Conservation (phyloP, 495 filamentous ascomycete genomes). For the Neurospora tetrasperma region DNA sequence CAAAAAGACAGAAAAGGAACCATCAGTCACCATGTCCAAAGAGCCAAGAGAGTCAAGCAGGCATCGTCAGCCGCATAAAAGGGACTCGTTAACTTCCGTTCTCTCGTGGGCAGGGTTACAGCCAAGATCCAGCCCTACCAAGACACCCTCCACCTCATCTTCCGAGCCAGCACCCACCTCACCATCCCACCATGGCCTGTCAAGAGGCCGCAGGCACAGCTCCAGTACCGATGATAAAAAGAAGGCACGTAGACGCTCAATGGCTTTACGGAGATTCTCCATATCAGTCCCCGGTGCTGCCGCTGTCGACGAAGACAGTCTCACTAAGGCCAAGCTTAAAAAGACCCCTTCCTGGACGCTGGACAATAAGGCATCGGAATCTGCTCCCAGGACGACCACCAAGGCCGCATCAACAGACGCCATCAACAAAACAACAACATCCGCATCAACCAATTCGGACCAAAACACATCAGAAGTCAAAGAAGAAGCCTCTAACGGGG, state of each 20-base stretch:
- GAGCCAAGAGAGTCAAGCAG: conserved; percentile 18
- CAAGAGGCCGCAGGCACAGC: conserved; percentile 23
- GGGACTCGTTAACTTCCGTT: conserved; percentile 21
- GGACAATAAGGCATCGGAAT: conserved; percentile 9
- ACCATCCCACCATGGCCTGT: conserved; percentile 2
- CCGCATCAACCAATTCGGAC: neutral
- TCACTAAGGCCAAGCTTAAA: conserved; percentile 20
- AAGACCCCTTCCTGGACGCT: conserved; percentile 14
- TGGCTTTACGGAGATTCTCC: conserved; percentile 17
- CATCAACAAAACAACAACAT: conserved; percentile 11
- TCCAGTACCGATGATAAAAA: conserved; percentile 17
- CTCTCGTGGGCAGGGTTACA: conserved; percentile 22
- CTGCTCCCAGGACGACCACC: conserved; percentile 12
- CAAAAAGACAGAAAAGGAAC: neutral
- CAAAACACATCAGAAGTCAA: conserved; percentile 4
- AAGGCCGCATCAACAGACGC: conserved; percentile 18
- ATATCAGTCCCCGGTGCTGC: conserved; percentile 9
- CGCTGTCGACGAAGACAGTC: conserved; percentile 7
- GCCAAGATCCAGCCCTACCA: conserved; percentile 8
- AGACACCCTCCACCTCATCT: conserved; percentile 7
- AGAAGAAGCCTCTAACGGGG: neutral
- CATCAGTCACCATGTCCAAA: conserved; percentile 15
- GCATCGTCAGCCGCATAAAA: conserved; percentile 20
- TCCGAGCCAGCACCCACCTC: conserved; percentile 3
- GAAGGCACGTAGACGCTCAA: conserved; percentile 25